A percentile compares a stretch with the other conserved stretches of the same genome.
phyloP scores from a whole-genome alignment of 768 basidiomycete species.

The Candolleomyces eurysporus region DNA sequence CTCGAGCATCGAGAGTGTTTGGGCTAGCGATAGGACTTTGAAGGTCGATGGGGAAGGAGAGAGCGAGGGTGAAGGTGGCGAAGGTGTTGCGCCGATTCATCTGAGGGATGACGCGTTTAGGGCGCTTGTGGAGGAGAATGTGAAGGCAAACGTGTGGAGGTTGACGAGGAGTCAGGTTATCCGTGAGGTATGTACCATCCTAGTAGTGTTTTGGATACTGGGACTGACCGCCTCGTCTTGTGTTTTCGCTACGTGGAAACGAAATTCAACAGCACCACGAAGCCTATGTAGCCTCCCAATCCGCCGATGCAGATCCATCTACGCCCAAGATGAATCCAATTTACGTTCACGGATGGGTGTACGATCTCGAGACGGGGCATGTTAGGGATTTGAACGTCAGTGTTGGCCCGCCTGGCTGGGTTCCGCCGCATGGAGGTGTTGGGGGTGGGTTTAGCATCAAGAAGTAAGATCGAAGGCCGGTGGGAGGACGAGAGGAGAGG shows the following conservation, averaged over 20 bases:
- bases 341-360: slow-evolving; percentile 59
- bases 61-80: neutral
- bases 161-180: slow-evolving; percentile 27
- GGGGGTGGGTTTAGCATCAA: slow-evolving; percentile 1
- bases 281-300: neutral
- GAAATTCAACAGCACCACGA: neutral
- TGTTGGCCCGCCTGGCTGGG: slow-evolving; percentile 33
- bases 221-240: neutral
- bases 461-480: no score
- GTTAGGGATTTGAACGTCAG: slow-evolving; percentile 47
- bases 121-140: slow-evolving; percentile 44
- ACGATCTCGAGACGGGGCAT: slow-evolving; percentile 51
- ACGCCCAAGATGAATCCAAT: slow-evolving; percentile 19
- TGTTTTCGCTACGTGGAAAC: neutral
- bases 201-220: neutral
- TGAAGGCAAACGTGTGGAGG: slow-evolving; percentile 29
- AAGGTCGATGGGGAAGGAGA: neutral
- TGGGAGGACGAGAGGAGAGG: no score
- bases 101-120: slow-evolving; percentile 36
- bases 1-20: neutral
- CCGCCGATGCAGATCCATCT: slow-evolving; percentile 13
- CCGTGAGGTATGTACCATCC: slow-evolving; percentile 21
- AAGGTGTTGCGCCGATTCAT: slow-evolving; percentile 22
- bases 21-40: neutral
- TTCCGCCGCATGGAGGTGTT: slow-evolving; percentile 20